These are phyloP conservation scores for Amorphotheca resinae DNA, from an alignment of 495 filamentous ascomycete genomes.

Conservation along the genomic window DNA sequence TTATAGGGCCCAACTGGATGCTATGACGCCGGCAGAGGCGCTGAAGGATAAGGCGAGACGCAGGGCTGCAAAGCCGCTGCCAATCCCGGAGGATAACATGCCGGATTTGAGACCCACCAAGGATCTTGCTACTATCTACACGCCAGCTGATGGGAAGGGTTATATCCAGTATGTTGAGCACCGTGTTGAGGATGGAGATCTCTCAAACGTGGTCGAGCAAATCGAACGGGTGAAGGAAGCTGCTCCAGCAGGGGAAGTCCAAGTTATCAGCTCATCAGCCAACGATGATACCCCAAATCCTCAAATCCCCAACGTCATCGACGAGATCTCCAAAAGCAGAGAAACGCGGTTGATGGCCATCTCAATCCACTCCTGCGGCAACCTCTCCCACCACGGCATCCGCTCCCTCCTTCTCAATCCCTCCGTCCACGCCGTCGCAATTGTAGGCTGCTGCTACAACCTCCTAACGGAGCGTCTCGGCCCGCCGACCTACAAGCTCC, in stretches of 20 bases:
- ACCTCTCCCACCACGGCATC: slow-evolving; percentile 88
- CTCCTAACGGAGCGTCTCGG: slow-evolving; percentile 81
- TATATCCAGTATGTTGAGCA: slow-evolving; percentile 57
- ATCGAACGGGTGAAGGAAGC: slow-evolving; percentile 18
- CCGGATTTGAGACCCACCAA: slow-evolving; percentile 35
- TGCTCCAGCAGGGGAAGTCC: slow-evolving; percentile 1
- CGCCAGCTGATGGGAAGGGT: slow-evolving; percentile 41
- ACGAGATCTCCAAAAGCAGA: slow-evolving; percentile 18
- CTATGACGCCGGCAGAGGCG: slow-evolving; percentile 25
- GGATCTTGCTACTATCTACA: slow-evolving; percentile 33
- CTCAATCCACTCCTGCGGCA: slow-evolving; percentile 94
- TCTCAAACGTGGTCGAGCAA: slow-evolving; percentile 40
- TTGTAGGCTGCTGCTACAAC: slow-evolving; percentile 98
- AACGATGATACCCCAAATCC: background rate
- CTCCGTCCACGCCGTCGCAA: slow-evolving; percentile 71
- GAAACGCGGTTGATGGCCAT: slow-evolving; percentile 58
- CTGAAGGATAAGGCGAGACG: slow-evolving; percentile 27
- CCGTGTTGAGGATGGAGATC: slow-evolving; percentile 44
- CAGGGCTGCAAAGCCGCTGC: slow-evolving; percentile 25
- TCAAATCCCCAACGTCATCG: slow-evolving; percentile 23
- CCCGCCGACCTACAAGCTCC: slow-evolving; percentile 73
- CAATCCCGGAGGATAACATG: slow-evolving; percentile 20
- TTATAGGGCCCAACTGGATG: slow-evolving; percentile 37
- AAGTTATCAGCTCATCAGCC: background rate
- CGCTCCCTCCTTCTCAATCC: slow-evolving; percentile 75